A percentile compares a stretch with the other conserved stretches of the same genome.
phyloP scores from a whole-genome alignment of 1,284 basidiomycete species.

The Melanopsichium pennsylvanicum region DNA sequence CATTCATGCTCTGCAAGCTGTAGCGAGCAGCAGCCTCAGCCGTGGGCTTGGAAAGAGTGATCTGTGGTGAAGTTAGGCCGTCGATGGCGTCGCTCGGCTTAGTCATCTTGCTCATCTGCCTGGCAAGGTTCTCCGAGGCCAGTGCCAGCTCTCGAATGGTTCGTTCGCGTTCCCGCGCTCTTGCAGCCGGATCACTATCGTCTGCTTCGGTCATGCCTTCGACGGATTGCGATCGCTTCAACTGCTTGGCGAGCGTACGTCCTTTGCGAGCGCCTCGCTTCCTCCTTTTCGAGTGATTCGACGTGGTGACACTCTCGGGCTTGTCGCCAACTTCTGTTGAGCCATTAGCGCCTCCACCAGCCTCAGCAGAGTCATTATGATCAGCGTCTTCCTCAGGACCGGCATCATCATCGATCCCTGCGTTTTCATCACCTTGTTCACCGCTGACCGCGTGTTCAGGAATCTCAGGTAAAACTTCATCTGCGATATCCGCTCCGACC shows the following conservation, averaged over 20 bases:
- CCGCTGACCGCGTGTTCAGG: neutral
- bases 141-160: constrained; percentile 48
- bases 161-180: constrained; percentile 36
- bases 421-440: neutral
- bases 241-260: constrained; percentile 48
- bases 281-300: constrained; percentile 48
- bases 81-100: constrained; percentile 39
- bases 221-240: constrained; percentile 51
- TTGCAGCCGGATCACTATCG: constrained; percentile 22
- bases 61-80: constrained; percentile 8
- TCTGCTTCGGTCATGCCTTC: constrained; percentile 32
- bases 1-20: constrained; percentile 23
- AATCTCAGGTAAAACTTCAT: neutral
- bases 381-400: neutral
- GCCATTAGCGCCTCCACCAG: constrained; percentile 1
- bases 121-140: constrained; percentile 49
- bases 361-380: neutral
- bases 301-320: constrained; percentile 27
- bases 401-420: neutral
- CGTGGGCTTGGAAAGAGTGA: constrained; percentile 34
- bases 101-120: constrained; percentile 53
- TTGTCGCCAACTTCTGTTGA: constrained; percentile 9
- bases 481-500: too few relatives aligned
- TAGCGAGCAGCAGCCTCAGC: constrained; percentile 37
- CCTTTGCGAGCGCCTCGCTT: constrained; percentile 56